Evolutionary conservation across 106 monocot species (phyloP).

Genomic region (Dendrobium officinale): DNA sequence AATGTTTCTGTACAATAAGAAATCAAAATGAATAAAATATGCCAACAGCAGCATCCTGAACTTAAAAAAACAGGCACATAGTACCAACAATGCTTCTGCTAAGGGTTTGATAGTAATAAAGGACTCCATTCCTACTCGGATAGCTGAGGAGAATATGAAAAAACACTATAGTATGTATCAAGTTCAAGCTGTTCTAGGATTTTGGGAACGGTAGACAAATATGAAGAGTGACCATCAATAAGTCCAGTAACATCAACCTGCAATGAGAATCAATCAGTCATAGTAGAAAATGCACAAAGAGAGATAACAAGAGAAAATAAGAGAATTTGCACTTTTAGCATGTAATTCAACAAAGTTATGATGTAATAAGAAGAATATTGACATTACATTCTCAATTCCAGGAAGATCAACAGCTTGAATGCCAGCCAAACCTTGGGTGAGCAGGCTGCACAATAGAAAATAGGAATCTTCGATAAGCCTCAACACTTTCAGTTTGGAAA

Average conservation of each 20-base stretch:
- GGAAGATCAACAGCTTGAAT: constrained; percentile 63
- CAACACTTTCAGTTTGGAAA: neutral
- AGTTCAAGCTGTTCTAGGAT: constrained; percentile 64
- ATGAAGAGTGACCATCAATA: constrained; percentile 65
- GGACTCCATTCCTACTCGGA: neutral
- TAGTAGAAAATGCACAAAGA: neutral
- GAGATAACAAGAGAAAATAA: neutral
- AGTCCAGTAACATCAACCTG: constrained; percentile 70
- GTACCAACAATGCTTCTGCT: too few species aligned
- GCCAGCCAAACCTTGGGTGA: constrained; percentile 76
- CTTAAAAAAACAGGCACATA: too few species aligned
- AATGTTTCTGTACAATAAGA: too few species aligned
- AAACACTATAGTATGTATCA: constrained; percentile 52
- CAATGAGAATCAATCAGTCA: neutral
- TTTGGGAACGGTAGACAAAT: constrained; percentile 27
- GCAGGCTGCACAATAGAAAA: constrained; percentile 34
- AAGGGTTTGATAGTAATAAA: neutral
- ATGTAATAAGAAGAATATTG: neutral
- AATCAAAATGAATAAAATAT: too few species aligned
- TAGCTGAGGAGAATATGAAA: neutral
- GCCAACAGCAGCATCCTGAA: too few species aligned
- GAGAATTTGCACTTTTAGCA: neutral
- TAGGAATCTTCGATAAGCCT: neutral
- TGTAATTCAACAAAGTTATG: too few species aligned
- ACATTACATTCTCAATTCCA: constrained; percentile 62